Evolutionary conservation across 176 grass and related monocot species (phyloP).

Genomic region (Eragrostis nindensis): DNA sequence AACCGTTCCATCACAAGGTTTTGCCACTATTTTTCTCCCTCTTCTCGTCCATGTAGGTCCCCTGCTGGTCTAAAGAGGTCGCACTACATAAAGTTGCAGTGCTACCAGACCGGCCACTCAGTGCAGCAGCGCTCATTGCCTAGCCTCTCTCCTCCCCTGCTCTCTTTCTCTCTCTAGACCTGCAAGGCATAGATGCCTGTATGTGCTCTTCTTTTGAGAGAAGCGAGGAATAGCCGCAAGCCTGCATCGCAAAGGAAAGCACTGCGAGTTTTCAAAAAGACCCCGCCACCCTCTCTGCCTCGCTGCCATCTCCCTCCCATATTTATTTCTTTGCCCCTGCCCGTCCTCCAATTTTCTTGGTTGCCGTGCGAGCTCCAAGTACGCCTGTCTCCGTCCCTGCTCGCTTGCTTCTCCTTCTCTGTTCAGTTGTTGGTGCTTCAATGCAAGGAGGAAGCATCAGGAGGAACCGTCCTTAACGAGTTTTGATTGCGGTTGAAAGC

Average conservation of each 20-base stretch:
- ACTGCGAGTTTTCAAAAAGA: conserved; percentile 60
- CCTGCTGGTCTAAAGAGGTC: not conserved
- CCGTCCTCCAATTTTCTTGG: conserved; percentile 50
- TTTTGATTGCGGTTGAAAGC: conserved; percentile 41
- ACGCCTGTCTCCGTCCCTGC: conserved; percentile 32
- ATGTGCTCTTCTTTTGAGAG: conserved; percentile 75
- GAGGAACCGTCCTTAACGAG: conserved; percentile 32
- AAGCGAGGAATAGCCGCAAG: conserved; percentile 58
- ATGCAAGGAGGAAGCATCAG: conserved; percentile 56
- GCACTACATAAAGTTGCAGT: conserved; percentile 37
- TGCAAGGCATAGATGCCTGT: not conserved
- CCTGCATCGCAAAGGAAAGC: conserved; percentile 55
- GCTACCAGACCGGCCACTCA: not conserved
- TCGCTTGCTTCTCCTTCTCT: conserved; percentile 18
- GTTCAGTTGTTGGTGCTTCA: conserved; percentile 54
- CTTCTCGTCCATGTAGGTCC: conserved; percentile 25
- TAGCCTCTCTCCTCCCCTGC: not conserved
- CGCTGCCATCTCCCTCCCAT: conserved; percentile 14
- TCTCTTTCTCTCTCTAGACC: conserved; percentile 14
- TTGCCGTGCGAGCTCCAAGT: conserved; percentile 41
- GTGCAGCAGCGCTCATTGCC: conserved; percentile 17
- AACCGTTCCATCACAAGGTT: conserved; percentile 37
- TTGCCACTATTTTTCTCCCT: not conserved
- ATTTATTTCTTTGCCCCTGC: conserved; percentile 37
- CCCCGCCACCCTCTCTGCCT: conserved; percentile 52